Base-by-base conservation (phyloP, 108 stramenopile genomes). In the Cafeteria roenbergensis region DNA sequence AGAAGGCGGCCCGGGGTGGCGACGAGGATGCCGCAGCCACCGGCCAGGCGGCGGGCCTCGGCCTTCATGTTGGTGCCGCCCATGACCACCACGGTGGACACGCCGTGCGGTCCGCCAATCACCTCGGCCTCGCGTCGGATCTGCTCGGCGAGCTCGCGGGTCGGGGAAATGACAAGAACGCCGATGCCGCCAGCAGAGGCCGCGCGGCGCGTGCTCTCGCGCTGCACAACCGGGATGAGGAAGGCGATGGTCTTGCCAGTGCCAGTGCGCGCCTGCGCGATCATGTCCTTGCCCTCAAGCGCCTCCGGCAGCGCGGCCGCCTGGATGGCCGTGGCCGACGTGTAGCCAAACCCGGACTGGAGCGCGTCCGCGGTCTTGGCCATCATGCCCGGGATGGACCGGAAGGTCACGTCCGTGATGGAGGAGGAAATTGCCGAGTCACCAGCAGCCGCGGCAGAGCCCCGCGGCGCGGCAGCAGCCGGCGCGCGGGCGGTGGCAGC, bases 191-290 rank as follows among this genome's bases (percentile, higher is more conserved):
- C 21, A 22, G 31, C 6, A 24, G 35, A 2, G 24, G 1, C 32
- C 22, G 20, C 21, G 28, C 1, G 20, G 22, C 4, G 25, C 33
- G 21, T 57, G 55, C 21, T 52, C 12, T 77, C 36, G 21, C 50
- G 77, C 57, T 90, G 84, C 25, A 90, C 52, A 22, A 79, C 79
- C 26, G 89, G 87, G 22, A 90, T 35, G 51, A 88, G 67, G 70
- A 90, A 90, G 20, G 82, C 86, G 51, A 90, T 62, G 27, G 89
- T 90, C 79, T 85, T 83, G 38, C 90, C 90, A 12, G 88, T 87
- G 14, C 95, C 97, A 0, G 97, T 99, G 53, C 90, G 80, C 27
- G 94, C 88, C 57, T 93, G 77, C 14, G 93, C 94, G 51, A 98
- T 85, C 42, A 93, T 73, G 70, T 98, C 84, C 3, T 37, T 38